Conservation (phyloP, 768 basidiomycete species). For the Pisolithus orientalis region DNA sequence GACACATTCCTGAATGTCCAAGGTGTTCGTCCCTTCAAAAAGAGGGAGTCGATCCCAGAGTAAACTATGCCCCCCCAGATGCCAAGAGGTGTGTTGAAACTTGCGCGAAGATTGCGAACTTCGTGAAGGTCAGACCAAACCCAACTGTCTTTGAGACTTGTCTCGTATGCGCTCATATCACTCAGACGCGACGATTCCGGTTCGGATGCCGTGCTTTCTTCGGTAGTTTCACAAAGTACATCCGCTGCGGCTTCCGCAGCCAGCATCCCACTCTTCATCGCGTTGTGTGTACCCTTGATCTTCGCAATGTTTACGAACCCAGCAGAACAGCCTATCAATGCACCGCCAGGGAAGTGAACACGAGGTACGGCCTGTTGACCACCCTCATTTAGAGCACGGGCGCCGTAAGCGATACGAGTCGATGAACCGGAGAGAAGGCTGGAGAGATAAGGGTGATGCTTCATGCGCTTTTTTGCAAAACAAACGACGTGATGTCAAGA, state of each 20-base stretch:
- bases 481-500: constrained; percentile 8
- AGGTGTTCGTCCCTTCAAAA: constrained; percentile 80
- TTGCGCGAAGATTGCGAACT: constrained; percentile 87
- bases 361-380: constrained; percentile 88
- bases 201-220: neutral
- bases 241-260: constrained; percentile 86
- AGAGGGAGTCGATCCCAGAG: constrained; percentile 80
- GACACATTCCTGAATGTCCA: constrained; percentile 83
- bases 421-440: constrained; percentile 67
- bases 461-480: constrained; percentile 59
- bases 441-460: constrained; percentile 91
- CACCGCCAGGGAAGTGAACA: constrained; percentile 88
- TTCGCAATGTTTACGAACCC: constrained; percentile 96
- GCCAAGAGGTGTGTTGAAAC: constrained; percentile 76
- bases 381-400: constrained; percentile 86
- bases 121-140: constrained; percentile 81
- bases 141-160: constrained; percentile 69
- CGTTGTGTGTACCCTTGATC: constrained; percentile 98
- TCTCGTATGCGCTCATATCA: constrained; percentile 73
- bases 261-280: constrained; percentile 98
- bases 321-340: constrained; percentile 90
- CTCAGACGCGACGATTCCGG: constrained; percentile 18
- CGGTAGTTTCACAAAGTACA: constrained; percentile 34
- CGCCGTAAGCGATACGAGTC: constrained; percentile 86
- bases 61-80: constrained; percentile 85